A percentile compares a stretch with the other conserved stretches of the same genome.
Conservation (phyloP, 768 basidiomycete genomes). For the Naganishia onofrii region DNA sequence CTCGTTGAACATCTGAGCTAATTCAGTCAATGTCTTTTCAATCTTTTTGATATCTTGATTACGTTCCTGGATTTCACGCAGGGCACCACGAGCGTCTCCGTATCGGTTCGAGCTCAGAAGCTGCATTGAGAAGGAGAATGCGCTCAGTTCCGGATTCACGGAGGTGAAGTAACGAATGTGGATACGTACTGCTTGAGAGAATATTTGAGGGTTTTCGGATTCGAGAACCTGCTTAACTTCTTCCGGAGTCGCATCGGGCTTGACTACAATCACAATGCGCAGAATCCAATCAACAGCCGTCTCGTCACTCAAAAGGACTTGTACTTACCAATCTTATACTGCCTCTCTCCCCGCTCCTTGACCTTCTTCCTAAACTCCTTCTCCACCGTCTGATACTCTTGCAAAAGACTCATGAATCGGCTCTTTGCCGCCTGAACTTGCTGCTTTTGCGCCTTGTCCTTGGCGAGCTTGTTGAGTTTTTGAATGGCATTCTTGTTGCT, state of each 20-base stretch:
- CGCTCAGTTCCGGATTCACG: not conserved
- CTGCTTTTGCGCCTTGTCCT: conserved; percentile 50
- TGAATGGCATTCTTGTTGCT: conserved; percentile 53
- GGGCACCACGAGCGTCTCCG: conserved; percentile 75
- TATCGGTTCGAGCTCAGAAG: conserved; percentile 75
- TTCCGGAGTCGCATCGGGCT: conserved; percentile 78
- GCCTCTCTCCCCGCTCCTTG: conserved; percentile 55
- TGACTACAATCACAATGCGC: conserved; percentile 50
- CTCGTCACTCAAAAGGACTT: not conserved
- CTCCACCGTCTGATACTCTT: conserved; percentile 56
- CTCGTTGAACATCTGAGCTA: conserved; percentile 83
- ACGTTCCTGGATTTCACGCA: conserved; percentile 81
- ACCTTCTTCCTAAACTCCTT: conserved; percentile 56
- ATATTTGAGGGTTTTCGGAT: conserved; percentile 69
- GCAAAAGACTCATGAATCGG: conserved; percentile 54
- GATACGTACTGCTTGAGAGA: conserved; percentile 59
- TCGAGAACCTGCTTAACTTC: conserved; percentile 73
- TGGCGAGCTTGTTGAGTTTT: conserved; percentile 52
- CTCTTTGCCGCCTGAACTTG: conserved; percentile 54
- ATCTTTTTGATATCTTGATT: conserved; percentile 81
- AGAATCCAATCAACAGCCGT: not conserved
- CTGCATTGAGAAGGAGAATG: conserved; percentile 51
- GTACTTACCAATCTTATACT: conserved; percentile 54
- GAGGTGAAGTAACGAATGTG: not conserved
- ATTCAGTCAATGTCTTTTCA: conserved; percentile 80